A percentile compares a stretch with the other conserved stretches of the same genome.
phyloP scores from a whole-genome alignment of 352 stramenopile genomes.

The Hyaloperonospora arabidopsidis region DNA sequence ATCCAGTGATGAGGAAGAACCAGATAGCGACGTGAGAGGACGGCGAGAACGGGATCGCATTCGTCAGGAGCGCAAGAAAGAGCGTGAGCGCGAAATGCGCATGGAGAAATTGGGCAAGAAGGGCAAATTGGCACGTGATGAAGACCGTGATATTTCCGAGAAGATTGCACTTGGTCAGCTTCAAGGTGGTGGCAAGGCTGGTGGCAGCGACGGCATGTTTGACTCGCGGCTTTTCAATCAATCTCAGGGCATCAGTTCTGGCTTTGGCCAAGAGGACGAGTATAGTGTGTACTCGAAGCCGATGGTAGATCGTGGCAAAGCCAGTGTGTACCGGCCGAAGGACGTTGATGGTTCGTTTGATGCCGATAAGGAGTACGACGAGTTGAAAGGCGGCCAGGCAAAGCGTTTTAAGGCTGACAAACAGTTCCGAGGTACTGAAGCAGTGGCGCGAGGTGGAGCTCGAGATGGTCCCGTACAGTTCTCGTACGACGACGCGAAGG shows the following conservation, averaged over 20 bases:
- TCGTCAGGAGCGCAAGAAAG: conserved; percentile 88
- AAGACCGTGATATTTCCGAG: conserved; percentile 96
- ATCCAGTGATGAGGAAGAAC: conserved; percentile 13
- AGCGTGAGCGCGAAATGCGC: conserved; percentile 91
- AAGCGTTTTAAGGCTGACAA: conserved; percentile 87
- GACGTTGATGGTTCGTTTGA: conserved; percentile 79
- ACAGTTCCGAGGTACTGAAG: conserved; percentile 80
- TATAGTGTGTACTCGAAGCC: conserved; percentile 98
- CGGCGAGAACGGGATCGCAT: conserved; percentile 62
- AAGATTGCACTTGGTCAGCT: conserved; percentile 97
- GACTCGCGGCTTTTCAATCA: conserved; percentile 98
- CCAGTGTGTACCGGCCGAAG: conserved; percentile 86
- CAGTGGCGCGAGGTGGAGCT: conserved; percentile 30
- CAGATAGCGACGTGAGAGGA: conserved; percentile 36
- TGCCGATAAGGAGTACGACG: conserved; percentile 85
- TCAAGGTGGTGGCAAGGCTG: conserved; percentile 75
- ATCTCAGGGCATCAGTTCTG: conserved; percentile 90
- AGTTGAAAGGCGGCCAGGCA: conserved; percentile 74
- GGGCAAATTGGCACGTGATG: conserved; percentile 89
- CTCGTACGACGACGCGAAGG: conserved; percentile 52
- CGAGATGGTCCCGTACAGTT: conserved; percentile 85
- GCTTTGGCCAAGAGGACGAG: conserved; percentile 96
- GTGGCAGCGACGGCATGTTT: conserved; percentile 86
- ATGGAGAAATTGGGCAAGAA: conserved; percentile 92
- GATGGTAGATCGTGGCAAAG: conserved; percentile 89